Base-by-base conservation (phyloP, 805 yeast genomes). In the Metschnikowia dekortorum region DNA sequence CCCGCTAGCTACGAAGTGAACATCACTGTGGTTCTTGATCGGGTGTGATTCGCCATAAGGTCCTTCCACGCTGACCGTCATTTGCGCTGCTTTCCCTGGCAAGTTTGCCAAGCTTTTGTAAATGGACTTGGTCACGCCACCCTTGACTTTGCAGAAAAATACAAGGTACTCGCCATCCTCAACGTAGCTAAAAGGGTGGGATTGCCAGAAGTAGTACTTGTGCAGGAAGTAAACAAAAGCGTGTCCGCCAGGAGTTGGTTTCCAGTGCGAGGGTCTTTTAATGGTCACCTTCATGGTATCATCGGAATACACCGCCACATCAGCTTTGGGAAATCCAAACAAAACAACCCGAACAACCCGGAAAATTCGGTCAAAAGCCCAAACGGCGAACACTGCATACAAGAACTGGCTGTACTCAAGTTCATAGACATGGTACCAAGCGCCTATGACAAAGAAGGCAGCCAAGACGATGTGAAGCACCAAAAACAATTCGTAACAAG, bases 1-100 rank as follows among this genome's bases (percentile, higher is more conserved):
- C 31, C 94, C 92, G 44, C 89, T 91, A 7, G 91, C 85, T 26
- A 86, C 53, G 40, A 84, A 74, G 6, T 84, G 72, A 6, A 83
- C 77, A 50, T 78, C 75, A 44, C 81, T 78, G 57, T 76, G 84
- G 40, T 70, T 67, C 28, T 70, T 66, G 13, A 81, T 67, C 2
- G 83, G 78, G 4, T 79, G 61, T 2, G 76, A 54, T 37, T 73
- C 70, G 2, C 92, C 88, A 60, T 87, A 86, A 1, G 91, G 90
- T 1, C 92, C 92, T 61, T 86, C 92, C 10, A 72, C 62, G 8
- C 63, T 61, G 13, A 72, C 72, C 48, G 71, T 58, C 37, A 71
- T 61, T 22, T 53, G 41, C 3, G 62, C 46, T 2, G 62, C 44
- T 39, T 60, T 64, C 8, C 68, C 71, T 1, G 74, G 74, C 30